Evolutionary conservation across 768 basidiomycete species (phyloP).

Genomic region (Grammothele lineata): DNA sequence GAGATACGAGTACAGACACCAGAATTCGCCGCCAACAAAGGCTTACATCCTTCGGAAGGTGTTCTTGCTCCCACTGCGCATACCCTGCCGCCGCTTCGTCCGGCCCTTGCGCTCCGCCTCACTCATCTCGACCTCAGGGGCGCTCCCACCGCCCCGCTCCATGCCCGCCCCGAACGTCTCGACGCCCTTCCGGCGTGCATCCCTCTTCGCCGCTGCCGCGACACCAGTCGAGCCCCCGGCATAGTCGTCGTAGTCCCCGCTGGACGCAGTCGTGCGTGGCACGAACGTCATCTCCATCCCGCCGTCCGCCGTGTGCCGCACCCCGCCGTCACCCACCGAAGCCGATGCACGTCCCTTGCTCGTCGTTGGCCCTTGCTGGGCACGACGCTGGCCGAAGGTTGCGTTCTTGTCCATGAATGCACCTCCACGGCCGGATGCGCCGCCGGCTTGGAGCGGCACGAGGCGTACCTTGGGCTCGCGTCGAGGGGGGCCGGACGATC

Average conservation of each 20-base stretch:
- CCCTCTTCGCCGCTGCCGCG: constrained; percentile 30
- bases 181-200: constrained; percentile 54
- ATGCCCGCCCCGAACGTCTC: constrained; percentile 86
- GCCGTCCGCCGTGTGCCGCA: constrained; percentile 42
- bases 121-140: constrained; percentile 40
- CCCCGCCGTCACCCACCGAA: constrained; percentile 13
- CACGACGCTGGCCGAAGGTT: constrained; percentile 69
- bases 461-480: constrained; percentile 54
- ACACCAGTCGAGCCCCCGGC: constrained; percentile 19
- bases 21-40: no score
- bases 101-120: constrained; percentile 78
- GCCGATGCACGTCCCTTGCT: constrained; percentile 14
- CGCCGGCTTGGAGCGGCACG: constrained; percentile 47
- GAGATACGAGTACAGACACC: no score
- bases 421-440: constrained; percentile 28
- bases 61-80: constrained; percentile 90
- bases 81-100: constrained; percentile 68
- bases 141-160: constrained; percentile 74
- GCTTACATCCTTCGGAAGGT: constrained; percentile 45
- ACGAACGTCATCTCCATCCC: constrained; percentile 85
- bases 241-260: constrained; percentile 28
- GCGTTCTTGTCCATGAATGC: constrained; percentile 42
- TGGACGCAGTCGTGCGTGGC: constrained; percentile 39
- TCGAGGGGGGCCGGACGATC: constrained; percentile 19
- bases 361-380: constrained; percentile 8